A percentile compares a stretch with the other conserved stretches of the same genome.
Conservation (phyloP, 2,329 filamentous ascomycete species). For the Pyrenophora teres region DNA sequence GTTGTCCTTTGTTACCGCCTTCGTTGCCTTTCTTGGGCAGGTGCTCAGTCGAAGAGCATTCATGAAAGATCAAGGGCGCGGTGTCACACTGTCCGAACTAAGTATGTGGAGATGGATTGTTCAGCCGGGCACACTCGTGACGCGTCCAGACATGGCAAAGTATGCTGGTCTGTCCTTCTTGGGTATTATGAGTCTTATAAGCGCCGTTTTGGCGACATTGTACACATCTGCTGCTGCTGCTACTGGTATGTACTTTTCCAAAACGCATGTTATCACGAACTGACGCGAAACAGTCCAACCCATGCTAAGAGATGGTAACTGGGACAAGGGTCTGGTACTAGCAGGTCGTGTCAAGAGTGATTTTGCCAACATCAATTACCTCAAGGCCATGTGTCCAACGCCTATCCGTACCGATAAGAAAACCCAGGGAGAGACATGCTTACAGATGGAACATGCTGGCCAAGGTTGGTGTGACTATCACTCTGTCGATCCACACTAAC, state of each 20-base stretch:
- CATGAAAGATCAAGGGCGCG: constrained; percentile 59
- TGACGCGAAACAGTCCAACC: constrained; percentile 61
- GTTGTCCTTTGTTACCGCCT: constrained; percentile 76
- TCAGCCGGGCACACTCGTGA: constrained; percentile 71
- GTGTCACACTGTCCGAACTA: constrained; percentile 76
- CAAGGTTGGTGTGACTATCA: constrained; percentile 47
- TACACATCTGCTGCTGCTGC: constrained; percentile 79
- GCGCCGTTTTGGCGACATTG: constrained; percentile 68
- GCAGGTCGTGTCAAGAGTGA: constrained; percentile 62
- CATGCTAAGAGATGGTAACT: constrained; percentile 65
- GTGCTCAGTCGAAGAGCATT: constrained; percentile 72
- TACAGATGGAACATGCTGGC: constrained; percentile 71
- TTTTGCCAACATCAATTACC: constrained; percentile 67
- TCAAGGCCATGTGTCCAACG: constrained; percentile 62
- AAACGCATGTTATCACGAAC: too few species aligned
- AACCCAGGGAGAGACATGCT: constrained; percentile 61
- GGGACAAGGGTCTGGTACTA: constrained; percentile 55
- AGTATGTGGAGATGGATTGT: constrained; percentile 73
- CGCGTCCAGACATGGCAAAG: constrained; percentile 67
- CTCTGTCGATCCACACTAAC: too few species aligned
- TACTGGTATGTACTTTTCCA: too few species aligned
- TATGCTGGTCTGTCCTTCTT: constrained; percentile 68
- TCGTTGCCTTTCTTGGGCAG: constrained; percentile 76
- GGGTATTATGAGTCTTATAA: constrained; percentile 66
- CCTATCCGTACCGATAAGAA: constrained; percentile 59